Evolutionary conservation across 768 basidiomycete genomes (phyloP).

Genomic region (Tephrocybe sp.): DNA sequence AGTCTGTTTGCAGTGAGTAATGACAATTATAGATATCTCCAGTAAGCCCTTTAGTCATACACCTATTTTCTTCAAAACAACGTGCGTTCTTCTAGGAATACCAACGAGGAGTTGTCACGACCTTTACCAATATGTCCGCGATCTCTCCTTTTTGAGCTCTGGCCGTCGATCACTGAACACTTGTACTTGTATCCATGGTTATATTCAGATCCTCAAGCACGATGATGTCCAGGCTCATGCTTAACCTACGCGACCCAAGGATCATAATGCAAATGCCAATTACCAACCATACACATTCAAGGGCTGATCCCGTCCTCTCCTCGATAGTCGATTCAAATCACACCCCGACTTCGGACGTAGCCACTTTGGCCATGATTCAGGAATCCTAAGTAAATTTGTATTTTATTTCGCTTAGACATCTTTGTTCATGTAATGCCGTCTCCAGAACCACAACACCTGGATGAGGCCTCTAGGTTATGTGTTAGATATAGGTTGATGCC

Average conservation of each 20-base stretch:
- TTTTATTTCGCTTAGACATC: too few relatives aligned
- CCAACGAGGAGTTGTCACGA: constrained; percentile 19
- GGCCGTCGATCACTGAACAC: not conserved
- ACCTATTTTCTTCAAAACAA: not conserved
- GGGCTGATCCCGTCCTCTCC: constrained; percentile 12
- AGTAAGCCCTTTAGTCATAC: constrained; percentile 3
- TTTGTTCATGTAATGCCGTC: too few relatives aligned
- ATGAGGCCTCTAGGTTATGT: too few relatives aligned
- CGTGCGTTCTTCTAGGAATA: constrained; percentile 10
- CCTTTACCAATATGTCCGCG: constrained; percentile 19
- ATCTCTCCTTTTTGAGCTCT: not conserved
- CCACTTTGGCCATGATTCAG: not conserved
- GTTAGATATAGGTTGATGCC: too few relatives aligned
- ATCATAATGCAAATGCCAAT: constrained; percentile 3
- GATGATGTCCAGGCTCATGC: constrained; percentile 29
- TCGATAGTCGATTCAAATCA: constrained; percentile 17
- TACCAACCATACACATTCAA: constrained; percentile 1
- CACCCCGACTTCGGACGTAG: not conserved
- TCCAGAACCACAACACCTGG: too few relatives aligned
- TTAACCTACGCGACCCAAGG: constrained; percentile 29
- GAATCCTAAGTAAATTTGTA: too few relatives aligned
- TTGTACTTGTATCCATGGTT: not conserved
- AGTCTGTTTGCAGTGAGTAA: not conserved
- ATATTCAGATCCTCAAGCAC: constrained; percentile 24
- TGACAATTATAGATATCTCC: constrained; percentile 9